These are phyloP conservation scores for Selaginella moellendorffii DNA, from an alignment of 75 land plant genomes.

Conservation along the genomic window DNA sequence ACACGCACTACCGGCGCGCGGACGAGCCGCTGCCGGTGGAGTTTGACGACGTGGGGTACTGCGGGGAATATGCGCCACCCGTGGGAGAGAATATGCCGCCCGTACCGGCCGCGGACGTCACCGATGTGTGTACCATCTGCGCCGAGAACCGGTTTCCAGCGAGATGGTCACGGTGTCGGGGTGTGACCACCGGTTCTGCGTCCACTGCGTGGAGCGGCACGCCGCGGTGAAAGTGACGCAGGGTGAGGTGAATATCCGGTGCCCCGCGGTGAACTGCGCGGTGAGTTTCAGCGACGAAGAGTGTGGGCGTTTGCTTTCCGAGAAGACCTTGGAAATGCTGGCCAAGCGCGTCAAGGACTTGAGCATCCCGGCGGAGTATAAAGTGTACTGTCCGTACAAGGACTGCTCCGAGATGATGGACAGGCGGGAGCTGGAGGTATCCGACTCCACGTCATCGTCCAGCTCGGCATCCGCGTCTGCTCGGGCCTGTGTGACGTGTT, in stretches of 20 bases:
- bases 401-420: not conserved
- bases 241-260: not conserved
- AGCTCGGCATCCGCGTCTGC: not conserved
- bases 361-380: not conserved
- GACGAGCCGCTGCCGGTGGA: not conserved
- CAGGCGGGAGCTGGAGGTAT: not conserved
- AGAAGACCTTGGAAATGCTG: not conserved
- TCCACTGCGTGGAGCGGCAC: not conserved
- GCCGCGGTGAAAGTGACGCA: not conserved
- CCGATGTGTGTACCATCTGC: not conserved
- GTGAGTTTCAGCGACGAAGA: not conserved
- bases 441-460: not conserved
- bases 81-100: no score
- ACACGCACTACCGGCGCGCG: not conserved
- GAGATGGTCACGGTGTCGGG: not conserved
- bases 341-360: not conserved
- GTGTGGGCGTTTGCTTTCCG: not conserved
- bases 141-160: not conserved
- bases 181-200: not conserved
- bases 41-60: not conserved
- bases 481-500: not conserved
- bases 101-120: not conserved
- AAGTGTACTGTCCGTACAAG: not conserved
- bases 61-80: not conserved
- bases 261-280: not conserved